A percentile compares a stretch with the other conserved stretches of the same genome.
These are phyloP conservation scores for Digitaria exilis DNA, from an alignment of 202 grass and related monocot genomes.

Conservation along the genomic window DNA sequence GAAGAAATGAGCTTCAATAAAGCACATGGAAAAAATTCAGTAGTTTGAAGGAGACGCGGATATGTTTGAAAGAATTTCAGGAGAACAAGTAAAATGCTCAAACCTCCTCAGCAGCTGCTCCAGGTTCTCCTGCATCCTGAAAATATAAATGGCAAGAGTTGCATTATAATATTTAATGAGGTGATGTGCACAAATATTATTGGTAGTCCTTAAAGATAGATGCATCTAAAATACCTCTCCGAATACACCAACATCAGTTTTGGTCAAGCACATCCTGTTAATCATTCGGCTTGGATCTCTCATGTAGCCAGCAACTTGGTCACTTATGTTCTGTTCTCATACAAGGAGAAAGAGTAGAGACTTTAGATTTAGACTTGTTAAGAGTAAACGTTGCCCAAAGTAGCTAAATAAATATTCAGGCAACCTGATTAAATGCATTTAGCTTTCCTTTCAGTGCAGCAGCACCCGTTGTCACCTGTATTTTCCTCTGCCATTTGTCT, in stretches of 20 bases:
- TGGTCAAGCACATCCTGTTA: slow-evolving; percentile 76
- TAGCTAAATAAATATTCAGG: slow-evolving; percentile 30
- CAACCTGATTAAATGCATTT: slow-evolving; percentile 92
- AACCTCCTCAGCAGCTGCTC: slow-evolving; percentile 50
- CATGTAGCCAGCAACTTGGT: slow-evolving; percentile 91
- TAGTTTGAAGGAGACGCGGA: slow-evolving; percentile 1
- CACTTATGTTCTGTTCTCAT: slow-evolving; percentile 71
- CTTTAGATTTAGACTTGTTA: slow-evolving; percentile 5
- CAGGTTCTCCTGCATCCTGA: slow-evolving; percentile 43
- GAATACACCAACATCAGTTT: slow-evolving; percentile 61
- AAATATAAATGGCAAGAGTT: slow-evolving; percentile 38
- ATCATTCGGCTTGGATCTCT: slow-evolving; percentile 94
- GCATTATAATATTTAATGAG: slow-evolving; percentile 19
- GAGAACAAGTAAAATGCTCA: slow-evolving; percentile 29
- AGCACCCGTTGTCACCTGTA: slow-evolving; percentile 76
- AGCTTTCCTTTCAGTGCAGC: slow-evolving; percentile 88
- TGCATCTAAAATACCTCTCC: slow-evolving; percentile 67
- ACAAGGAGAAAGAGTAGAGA: slow-evolving; percentile 5
- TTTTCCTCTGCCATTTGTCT: slow-evolving; percentile 98
- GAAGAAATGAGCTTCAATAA: not conserved
- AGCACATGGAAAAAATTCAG: slow-evolving; percentile 1
- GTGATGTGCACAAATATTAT: not conserved
- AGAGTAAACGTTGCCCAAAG: slow-evolving; percentile 13
- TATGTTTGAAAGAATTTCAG: slow-evolving; percentile 9
- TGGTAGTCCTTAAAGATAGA: not conserved